Evolutionary conservation across 2,329 filamentous ascomycete genomes (phyloP).

Genomic region (Elsinoe perseae): DNA sequence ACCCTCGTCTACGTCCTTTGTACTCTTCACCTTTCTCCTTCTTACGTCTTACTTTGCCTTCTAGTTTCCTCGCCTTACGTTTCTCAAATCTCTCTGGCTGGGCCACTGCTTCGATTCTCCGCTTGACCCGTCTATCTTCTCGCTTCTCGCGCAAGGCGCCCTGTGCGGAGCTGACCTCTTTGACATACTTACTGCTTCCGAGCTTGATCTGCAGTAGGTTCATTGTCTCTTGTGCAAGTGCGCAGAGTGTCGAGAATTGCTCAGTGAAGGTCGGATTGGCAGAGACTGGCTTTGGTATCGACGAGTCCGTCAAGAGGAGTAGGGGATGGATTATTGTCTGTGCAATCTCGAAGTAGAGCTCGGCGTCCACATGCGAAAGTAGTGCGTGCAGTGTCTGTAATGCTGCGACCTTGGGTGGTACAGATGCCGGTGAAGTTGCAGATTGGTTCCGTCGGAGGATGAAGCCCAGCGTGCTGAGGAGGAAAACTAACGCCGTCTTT

Average conservation of each 20-base stretch:
- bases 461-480: constrained; percentile 70
- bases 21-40: constrained; percentile 71
- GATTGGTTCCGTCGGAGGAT: constrained; percentile 64
- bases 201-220: constrained; percentile 77
- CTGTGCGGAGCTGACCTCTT: constrained; percentile 62
- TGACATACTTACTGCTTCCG: constrained; percentile 72
- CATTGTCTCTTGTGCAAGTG: constrained; percentile 68
- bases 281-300: constrained; percentile 47
- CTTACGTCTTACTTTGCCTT: constrained; percentile 73
- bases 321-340: constrained; percentile 60
- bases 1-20: constrained; percentile 63
- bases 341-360: constrained; percentile 55
- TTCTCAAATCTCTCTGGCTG: constrained; percentile 70
- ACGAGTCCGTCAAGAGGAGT: constrained; percentile 75
- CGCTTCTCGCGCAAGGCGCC: constrained; percentile 64
- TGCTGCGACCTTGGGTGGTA: constrained; percentile 67
- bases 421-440: constrained; percentile 52
- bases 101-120: constrained; percentile 78
- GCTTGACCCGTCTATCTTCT: constrained; percentile 69
- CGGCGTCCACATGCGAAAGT: constrained; percentile 51
- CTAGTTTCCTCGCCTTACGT: constrained; percentile 75
- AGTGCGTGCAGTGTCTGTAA: constrained; percentile 68
- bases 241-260: constrained; percentile 62
- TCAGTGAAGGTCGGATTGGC: constrained; percentile 60
- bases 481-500: constrained; percentile 57